phyloP scores from a whole-genome alignment of 1,139 yeast genomes.

The Blastobotrys illinoisensis region DNA sequence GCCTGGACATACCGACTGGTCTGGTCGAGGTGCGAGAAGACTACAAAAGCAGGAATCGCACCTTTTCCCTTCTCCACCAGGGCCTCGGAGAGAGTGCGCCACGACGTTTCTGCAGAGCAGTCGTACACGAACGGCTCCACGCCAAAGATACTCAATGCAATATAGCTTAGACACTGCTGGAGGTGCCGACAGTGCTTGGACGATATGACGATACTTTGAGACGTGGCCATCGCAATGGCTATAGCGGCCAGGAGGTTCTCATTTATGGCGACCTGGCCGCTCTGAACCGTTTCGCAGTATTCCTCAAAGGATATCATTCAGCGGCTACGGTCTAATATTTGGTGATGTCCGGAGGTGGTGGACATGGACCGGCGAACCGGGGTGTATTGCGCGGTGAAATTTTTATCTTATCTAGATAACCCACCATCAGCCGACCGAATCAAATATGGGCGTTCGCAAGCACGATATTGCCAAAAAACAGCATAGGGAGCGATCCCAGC shows the following conservation, averaged over 20 bases:
- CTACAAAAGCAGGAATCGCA: constrained; percentile 15
- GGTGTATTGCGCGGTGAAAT: constrained; percentile 2
- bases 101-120: constrained; percentile 10
- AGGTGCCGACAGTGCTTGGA: constrained; percentile 9
- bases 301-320: constrained; percentile 10
- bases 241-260: constrained; percentile 19
- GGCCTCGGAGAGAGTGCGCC: constrained; percentile 4
- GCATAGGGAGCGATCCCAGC: constrained; percentile 90
- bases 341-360: not conserved
- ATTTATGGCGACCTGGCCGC: constrained; percentile 12
- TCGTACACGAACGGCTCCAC: constrained; percentile 4
- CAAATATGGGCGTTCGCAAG: constrained; percentile 67
- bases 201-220: constrained; percentile 26
- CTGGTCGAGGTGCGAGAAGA: constrained; percentile 25
- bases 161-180: constrained; percentile 12
- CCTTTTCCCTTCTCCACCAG: constrained; percentile 1
- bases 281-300: constrained; percentile 5
- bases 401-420: constrained; percentile 4
- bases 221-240: constrained; percentile 20
- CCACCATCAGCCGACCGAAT: not conserved
- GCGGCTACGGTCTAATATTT: not conserved
- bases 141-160: constrained; percentile 16
- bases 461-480: constrained; percentile 94
- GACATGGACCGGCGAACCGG: not conserved
- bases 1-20: constrained; percentile 26